These are phyloP conservation scores for Epichloe scottii DNA, from an alignment of 2,329 filamentous ascomycete species.

Conservation along the genomic window DNA sequence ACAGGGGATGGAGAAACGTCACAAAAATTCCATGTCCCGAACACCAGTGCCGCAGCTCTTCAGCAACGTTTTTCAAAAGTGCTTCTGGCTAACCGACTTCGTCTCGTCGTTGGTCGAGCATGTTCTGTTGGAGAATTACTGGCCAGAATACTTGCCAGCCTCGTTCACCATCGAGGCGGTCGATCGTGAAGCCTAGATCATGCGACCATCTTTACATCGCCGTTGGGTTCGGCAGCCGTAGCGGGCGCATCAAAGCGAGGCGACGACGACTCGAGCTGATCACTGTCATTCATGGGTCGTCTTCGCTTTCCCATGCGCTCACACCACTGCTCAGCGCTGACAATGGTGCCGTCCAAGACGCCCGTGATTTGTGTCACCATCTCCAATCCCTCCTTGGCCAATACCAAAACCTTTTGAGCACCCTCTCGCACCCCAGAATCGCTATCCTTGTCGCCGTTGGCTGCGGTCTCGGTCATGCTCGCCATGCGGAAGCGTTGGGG, in stretches of 20 bases:
- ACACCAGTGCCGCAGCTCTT: too few species aligned
- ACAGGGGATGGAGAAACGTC: too few species aligned
- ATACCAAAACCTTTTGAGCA: conserved; percentile 67
- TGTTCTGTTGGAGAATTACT: too few species aligned
- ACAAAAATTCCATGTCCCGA: too few species aligned
- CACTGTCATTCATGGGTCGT: conserved; percentile 15
- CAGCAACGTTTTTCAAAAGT: too few species aligned
- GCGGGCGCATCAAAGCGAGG: not conserved
- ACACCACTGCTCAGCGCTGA: conserved; percentile 86
- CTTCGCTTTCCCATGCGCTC: conserved; percentile 50
- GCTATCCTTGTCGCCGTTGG: conserved; percentile 20
- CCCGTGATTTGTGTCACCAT: conserved; percentile 88
- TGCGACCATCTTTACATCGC: conserved; percentile 16
- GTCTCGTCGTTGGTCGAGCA: too few species aligned
- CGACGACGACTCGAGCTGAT: conserved; percentile 6
- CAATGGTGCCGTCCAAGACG: conserved; percentile 78
- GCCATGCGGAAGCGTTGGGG: conserved; percentile 73
- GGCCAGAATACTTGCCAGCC: too few species aligned
- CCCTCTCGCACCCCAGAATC: conserved; percentile 33
- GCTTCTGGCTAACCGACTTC: too few species aligned
- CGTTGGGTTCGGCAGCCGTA: not conserved
- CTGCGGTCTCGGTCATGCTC: conserved; percentile 29
- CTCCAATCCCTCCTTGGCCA: conserved; percentile 82
- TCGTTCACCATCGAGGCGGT: too few species aligned
- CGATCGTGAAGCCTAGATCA: not conserved